Evolutionary conservation across 2,329 filamentous ascomycete genomes (phyloP).

Genomic region (Raffaelea arxii): DNA sequence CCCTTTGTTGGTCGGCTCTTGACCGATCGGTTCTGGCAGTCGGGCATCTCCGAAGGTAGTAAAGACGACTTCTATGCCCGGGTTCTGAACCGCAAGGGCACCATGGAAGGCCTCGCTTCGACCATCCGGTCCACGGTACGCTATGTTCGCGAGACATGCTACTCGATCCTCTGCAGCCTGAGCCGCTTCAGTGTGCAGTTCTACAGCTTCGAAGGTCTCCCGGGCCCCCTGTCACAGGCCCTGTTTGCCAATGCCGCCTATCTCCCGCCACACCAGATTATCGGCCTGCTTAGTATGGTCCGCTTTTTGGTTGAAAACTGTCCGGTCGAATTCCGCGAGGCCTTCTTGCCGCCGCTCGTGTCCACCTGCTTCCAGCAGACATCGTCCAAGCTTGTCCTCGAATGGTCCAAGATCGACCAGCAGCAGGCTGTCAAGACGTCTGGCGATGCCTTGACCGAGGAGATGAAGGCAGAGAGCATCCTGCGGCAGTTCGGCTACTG

Average conservation of each 20-base stretch:
- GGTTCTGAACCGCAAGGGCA: constrained; percentile 79
- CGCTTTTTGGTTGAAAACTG: constrained; percentile 88
- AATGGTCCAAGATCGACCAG: constrained; percentile 72
- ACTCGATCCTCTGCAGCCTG: constrained; percentile 91
- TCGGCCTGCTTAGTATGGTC: constrained; percentile 82
- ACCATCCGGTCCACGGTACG: constrained; percentile 83
- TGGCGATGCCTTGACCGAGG: constrained; percentile 75
- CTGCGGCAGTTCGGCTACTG: constrained; percentile 86
- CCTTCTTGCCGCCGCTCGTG: constrained; percentile 79
- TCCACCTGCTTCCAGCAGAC: constrained; percentile 76
- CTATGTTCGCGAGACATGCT: constrained; percentile 85
- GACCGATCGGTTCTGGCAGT: constrained; percentile 96
- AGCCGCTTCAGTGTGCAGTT: constrained; percentile 79
- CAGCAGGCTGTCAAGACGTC: constrained; percentile 53
- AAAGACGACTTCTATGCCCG: constrained; percentile 94
- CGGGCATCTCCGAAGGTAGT: constrained; percentile 89
- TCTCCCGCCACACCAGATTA: constrained; percentile 86
- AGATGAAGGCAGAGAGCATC: constrained; percentile 98
- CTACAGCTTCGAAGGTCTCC: constrained; percentile 80
- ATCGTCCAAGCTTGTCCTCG: constrained; percentile 74
- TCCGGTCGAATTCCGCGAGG: constrained; percentile 62
- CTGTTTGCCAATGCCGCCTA: constrained; percentile 74
- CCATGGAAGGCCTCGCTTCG: constrained; percentile 87
- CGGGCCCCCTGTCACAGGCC: constrained; percentile 71
- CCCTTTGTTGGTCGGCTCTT: constrained; percentile 71